Evolutionary conservation across 345 rosid genomes (phyloP).

Genomic region (Schrenkiella parvula): DNA sequence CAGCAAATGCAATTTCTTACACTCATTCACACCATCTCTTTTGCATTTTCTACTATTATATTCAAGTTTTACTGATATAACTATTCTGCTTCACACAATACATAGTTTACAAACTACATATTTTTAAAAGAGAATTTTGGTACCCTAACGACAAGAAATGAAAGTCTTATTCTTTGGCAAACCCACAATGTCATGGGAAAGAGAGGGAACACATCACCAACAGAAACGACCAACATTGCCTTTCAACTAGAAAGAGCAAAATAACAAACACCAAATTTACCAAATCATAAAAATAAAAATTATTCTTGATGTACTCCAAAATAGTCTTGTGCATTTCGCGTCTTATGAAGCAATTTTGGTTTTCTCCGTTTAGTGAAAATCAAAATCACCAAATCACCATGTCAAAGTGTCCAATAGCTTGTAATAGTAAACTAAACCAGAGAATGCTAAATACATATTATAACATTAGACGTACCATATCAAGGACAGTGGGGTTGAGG

Average conservation of each 20-base stretch:
- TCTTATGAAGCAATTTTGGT: not conserved
- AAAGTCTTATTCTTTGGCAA: not conserved
- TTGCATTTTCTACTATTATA: not conserved
- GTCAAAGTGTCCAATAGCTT: not conserved
- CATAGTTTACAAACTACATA: not conserved
- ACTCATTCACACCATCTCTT: not conserved
- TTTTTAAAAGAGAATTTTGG: not conserved
- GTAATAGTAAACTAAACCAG: not conserved
- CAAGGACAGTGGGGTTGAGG: not conserved
- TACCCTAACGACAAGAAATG: not conserved
- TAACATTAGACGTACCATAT: conserved; percentile 9
- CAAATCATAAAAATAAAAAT: not conserved
- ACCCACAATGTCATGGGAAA: not conserved
- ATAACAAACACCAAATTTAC: not conserved
- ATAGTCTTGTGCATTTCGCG: not conserved
- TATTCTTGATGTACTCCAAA: not conserved
- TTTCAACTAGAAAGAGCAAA: not conserved
- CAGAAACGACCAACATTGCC: not conserved
- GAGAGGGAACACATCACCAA: not conserved
- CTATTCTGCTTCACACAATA: not conserved
- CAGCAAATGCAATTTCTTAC: not conserved
- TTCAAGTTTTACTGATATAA: not conserved
- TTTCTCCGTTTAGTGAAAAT: not conserved
- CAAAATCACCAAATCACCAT: not conserved
- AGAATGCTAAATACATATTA: not conserved